A percentile compares a stretch with the other conserved stretches of the same genome.
These are phyloP conservation scores for Thozetella sp. DNA, from an alignment of 495 filamentous ascomycete species.

Conservation along the genomic window DNA sequence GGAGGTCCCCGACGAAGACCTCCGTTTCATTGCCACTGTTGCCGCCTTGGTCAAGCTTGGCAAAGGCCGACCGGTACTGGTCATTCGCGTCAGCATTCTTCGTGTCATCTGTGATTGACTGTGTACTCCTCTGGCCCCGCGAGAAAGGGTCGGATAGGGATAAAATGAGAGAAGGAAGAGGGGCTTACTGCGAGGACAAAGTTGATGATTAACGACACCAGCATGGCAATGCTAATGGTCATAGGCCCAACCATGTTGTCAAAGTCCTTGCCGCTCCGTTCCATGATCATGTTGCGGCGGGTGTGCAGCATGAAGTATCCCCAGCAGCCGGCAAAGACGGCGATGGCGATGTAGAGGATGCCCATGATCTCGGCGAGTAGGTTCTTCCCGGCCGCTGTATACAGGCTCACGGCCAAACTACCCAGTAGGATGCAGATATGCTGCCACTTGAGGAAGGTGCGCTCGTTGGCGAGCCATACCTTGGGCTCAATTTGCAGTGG, in stretches of 20 bases:
- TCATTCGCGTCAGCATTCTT: neutral
- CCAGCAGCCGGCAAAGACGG: conserved; percentile 82
- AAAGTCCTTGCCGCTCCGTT: conserved; percentile 88
- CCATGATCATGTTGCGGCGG: conserved; percentile 75
- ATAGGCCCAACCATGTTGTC: conserved; percentile 85
- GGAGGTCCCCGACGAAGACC: conserved; percentile 22
- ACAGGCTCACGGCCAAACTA: conserved; percentile 78
- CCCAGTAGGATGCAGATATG: conserved; percentile 88
- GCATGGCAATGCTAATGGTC: conserved; percentile 78
- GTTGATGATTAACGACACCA: conserved; percentile 80
- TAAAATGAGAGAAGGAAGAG: neutral
- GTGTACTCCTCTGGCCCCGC: no score
- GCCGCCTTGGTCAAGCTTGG: conserved; percentile 8
- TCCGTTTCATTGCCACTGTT: conserved; percentile 18
- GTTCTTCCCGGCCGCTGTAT: conserved; percentile 83
- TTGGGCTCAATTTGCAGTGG: conserved; percentile 92
- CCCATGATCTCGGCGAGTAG: conserved; percentile 73
- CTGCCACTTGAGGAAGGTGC: conserved; percentile 98
- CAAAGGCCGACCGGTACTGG: conserved; percentile 33
- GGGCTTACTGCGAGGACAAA: conserved; percentile 75
- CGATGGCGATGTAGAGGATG: conserved; percentile 79
- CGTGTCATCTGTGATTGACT: no score
- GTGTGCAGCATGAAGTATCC: conserved; percentile 81
- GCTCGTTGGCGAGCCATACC: conserved; percentile 97
- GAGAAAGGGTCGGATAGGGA: neutral